phyloP scores from a whole-genome alignment of 352 stramenopile genomes.

The Phytophthora lateralis region DNA sequence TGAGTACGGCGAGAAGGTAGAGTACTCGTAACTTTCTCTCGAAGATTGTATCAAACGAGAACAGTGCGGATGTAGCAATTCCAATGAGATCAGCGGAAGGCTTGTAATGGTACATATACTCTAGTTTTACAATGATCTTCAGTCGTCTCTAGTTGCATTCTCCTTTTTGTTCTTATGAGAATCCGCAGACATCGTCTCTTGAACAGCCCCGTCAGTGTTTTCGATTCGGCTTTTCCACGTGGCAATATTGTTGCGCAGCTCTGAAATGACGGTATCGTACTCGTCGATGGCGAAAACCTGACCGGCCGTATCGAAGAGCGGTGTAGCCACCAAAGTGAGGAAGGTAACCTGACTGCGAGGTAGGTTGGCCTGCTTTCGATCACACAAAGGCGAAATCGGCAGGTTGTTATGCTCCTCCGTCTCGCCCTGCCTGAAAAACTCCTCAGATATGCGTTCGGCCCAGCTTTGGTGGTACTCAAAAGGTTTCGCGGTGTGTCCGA shows the following conservation, averaged over 20 bases:
- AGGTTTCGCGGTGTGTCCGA: conserved; percentile 70
- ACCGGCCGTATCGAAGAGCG: conserved; percentile 63
- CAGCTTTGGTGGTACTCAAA: conserved; percentile 67
- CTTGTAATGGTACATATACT: conserved; percentile 26
- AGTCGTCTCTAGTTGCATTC: neutral
- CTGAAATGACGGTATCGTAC: conserved; percentile 53
- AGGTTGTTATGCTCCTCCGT: conserved; percentile 59
- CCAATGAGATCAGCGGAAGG: neutral
- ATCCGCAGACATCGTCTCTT: conserved; percentile 40
- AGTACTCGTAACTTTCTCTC: conserved; percentile 28
- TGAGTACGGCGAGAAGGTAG: conserved; percentile 70
- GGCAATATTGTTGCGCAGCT: conserved; percentile 57
- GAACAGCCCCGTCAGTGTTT: conserved; percentile 21
- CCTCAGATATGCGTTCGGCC: conserved; percentile 68
- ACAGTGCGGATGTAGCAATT: neutral
- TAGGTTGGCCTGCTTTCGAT: conserved; percentile 63
- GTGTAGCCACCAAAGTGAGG: conserved; percentile 64
- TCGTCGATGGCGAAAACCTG: conserved; percentile 69
- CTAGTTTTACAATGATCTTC: conserved; percentile 9
- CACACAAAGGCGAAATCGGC: conserved; percentile 63
- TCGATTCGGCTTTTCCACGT: conserved; percentile 58
- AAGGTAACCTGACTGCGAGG: conserved; percentile 70
- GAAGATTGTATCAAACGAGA: neutral
- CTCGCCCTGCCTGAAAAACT: conserved; percentile 74
- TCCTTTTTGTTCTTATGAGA: conserved; percentile 30